Conservation (phyloP, 805 yeast genomes). For the Saturnispora kantuleensis region DNA sequence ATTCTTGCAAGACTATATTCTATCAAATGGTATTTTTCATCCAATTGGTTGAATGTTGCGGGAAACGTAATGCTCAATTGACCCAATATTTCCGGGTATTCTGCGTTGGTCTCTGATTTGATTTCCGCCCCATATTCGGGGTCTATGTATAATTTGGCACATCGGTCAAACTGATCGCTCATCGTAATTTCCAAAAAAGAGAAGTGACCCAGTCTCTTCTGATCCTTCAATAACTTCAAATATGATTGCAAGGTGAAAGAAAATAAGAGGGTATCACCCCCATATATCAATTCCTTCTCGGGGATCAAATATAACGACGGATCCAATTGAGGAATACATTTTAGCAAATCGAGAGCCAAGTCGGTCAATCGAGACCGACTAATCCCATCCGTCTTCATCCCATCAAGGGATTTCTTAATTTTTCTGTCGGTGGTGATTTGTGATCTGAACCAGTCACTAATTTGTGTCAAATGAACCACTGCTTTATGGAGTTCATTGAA, state of each 20-base stretch:
- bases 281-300: conserved; percentile 14
- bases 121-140: conserved; percentile 4
- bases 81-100: conserved; percentile 9
- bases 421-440: conserved; percentile 20
- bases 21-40: conserved; percentile 17
- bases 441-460: conserved; percentile 25
- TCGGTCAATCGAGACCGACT: conserved; percentile 25
- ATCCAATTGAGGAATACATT: conserved; percentile 19
- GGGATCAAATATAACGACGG: conserved; percentile 19
- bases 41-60: conserved; percentile 17
- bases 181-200: conserved; percentile 12
- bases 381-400: conserved; percentile 19
- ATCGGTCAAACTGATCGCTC: conserved; percentile 17
- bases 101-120: conserved; percentile 2
- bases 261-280: conserved; percentile 25
- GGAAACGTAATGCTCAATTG: conserved; percentile 8
- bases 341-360: conserved; percentile 21
- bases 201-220: conserved; percentile 1
- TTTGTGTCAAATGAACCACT: conserved; percentile 15
- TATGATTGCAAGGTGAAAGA: conserved; percentile 25
- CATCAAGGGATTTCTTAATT: conserved; percentile 15
- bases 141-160: conserved; percentile 19
- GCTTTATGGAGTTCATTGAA: conserved; percentile 18
- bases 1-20: conserved; percentile 12
- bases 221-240: conserved; percentile 16